Percentiles rank a stretch among this genome's conserved stretches.
phyloP scores from a whole-genome alignment of 2,329 filamentous ascomycete species.

The Pseudocercospora cruenta region DNA sequence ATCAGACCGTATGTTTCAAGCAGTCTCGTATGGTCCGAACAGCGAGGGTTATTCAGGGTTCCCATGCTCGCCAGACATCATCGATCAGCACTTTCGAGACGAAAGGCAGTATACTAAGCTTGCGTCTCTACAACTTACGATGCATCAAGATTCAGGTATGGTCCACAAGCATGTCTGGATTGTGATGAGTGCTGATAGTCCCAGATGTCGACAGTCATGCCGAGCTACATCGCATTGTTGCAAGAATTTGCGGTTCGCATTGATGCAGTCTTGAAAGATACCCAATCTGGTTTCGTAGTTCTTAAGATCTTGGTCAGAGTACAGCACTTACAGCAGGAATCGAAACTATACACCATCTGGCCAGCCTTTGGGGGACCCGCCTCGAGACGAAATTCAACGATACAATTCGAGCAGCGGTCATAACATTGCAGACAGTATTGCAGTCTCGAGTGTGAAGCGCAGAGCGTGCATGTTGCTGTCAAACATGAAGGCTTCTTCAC shows the following conservation, averaged over 20 bases:
- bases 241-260: not conserved
- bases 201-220: not conserved
- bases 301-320: too few relatives aligned
- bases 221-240: not conserved
- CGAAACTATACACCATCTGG: too few relatives aligned
- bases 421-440: too few relatives aligned
- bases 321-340: too few relatives aligned
- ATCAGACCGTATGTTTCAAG: not conserved
- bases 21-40: not conserved
- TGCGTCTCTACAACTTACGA: not conserved
- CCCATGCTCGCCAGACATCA: constrained; percentile 8
- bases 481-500: too few relatives aligned
- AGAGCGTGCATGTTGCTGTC: too few relatives aligned
- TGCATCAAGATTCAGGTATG: constrained; percentile 2
- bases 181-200: not conserved
- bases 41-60: constrained; percentile 3
- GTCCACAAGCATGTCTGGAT: not conserved
- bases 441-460: too few relatives aligned
- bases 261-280: not conserved
- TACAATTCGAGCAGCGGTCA: too few relatives aligned
- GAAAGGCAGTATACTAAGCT: not conserved
- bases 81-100: constrained; percentile 6
- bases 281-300: not conserved
- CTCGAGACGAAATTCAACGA: too few relatives aligned
- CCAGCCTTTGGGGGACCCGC: too few relatives aligned